phyloP scores from a whole-genome alignment of 495 filamentous ascomycete species.

The Amniculicola lignicola region DNA sequence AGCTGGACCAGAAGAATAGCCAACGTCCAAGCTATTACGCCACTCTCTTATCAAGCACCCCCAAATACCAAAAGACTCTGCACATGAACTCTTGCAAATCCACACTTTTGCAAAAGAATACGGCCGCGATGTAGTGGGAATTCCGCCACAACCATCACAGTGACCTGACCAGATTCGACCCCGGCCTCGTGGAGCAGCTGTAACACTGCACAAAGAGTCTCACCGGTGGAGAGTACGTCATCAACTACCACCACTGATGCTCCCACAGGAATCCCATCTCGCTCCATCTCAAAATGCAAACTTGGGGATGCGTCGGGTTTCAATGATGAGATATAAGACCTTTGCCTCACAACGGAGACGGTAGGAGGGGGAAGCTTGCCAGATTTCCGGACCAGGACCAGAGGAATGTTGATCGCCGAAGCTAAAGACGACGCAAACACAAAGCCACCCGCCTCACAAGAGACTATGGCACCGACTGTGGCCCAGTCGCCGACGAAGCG shows the following conservation, averaged over 20 bases:
- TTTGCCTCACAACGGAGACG: slow-evolving; percentile 49
- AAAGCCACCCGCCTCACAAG: slow-evolving; percentile 59
- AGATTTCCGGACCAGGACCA: slow-evolving; percentile 56
- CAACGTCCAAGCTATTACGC: too few relatives aligned
- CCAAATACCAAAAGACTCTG: slow-evolving; percentile 60
- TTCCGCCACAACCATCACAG: slow-evolving; percentile 58
- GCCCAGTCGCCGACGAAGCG: slow-evolving; percentile 53
- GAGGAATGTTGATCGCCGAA: slow-evolving; percentile 44
- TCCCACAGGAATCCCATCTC: slow-evolving; percentile 45
- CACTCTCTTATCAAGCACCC: slow-evolving; percentile 37
- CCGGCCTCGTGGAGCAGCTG: slow-evolving; percentile 50
- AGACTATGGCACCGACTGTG: slow-evolving; percentile 47
- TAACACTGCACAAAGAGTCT: slow-evolving; percentile 59
- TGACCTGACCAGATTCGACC: slow-evolving; percentile 46
- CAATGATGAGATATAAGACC: slow-evolving; percentile 58
- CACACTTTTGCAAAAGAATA: slow-evolving; percentile 49
- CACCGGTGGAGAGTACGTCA: slow-evolving; percentile 61
- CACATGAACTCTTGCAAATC: slow-evolving; percentile 56
- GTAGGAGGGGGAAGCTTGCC: slow-evolving; percentile 61
- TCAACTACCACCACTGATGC: slow-evolving; percentile 59
- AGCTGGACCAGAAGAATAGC: too few relatives aligned
- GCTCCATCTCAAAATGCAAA: slow-evolving; percentile 53
- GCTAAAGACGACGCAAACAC: slow-evolving; percentile 57
- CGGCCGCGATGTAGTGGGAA: slow-evolving; percentile 60
- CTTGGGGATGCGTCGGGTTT: slow-evolving; percentile 38